Base-by-base conservation (phyloP, 2,329 filamentous ascomycete genomes). In the Colletotrichum sp. region DNA sequence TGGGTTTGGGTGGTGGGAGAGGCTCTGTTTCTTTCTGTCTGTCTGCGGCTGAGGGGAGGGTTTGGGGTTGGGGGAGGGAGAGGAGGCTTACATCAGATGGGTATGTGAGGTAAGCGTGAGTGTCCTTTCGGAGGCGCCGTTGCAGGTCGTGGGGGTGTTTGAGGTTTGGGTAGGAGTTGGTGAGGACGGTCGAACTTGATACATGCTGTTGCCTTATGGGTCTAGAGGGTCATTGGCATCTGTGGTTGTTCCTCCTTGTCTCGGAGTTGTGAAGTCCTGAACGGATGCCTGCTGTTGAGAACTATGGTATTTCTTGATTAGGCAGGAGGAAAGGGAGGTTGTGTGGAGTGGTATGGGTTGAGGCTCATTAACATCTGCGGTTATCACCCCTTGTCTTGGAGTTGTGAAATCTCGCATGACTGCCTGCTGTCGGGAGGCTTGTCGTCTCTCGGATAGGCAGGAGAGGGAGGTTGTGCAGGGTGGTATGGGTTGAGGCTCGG, bases 401-500 rank as follows among this genome's bases (percentile, higher is more conserved):
- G 44, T 49, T n/a, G 44, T 7, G 44, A 49, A 49, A n/a, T 13
- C 44, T 49, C n/a, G 44, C 10, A 49, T n/a, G n/a, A 12, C n/a
- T 49, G 44, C 44, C 10, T 49, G n/a, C 10, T 7, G 6, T 49
- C 0, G n/a, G 10, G 44, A 21, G n/a, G 0, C 6, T 0, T 49
- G 44, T 4, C n/a, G 44, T 49, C 44, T 21, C 44, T 21, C n/a
- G n/a, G 10, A 49, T 21, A 49, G 44, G 44, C 44, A 49, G 44
- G 44, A 49, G 44, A n/a, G 44, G 18, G n/a, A 21, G 44, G n/a
- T 21, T 49, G 44, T 21, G 44, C 3, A 49, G 44, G n/a, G 44
- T 52, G n/a, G n/a, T 52, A 52, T 21, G 44, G 44, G n/a, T 52
- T 52, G 44, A 52, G 44, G 44, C 44, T 21, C 44, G n/a, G n/a